A percentile compares a stretch with the other conserved stretches of the same genome.
phyloP scores from a whole-genome alignment of 2,329 filamentous ascomycete genomes.

The Pestalotiopsis sp. region DNA sequence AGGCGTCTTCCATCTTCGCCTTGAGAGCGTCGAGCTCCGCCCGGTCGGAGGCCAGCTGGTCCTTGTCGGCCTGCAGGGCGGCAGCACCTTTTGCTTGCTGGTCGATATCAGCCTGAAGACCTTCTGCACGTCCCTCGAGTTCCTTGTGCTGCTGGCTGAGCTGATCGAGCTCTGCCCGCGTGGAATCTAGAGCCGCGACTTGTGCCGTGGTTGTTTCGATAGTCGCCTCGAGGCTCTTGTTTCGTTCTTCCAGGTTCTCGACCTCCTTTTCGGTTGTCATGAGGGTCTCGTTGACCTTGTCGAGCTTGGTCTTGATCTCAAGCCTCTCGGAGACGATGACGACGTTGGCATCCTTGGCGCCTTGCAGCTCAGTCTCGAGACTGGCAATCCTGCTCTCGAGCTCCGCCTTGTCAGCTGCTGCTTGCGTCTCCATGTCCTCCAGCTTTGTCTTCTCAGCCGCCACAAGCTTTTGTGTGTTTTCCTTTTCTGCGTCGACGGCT shows the following conservation, averaged over 20 bases:
- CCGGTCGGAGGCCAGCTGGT: constrained; percentile 18
- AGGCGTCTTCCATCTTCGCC: constrained; percentile 26
- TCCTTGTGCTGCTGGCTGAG: constrained; percentile 27
- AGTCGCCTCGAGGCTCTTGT: constrained; percentile 25
- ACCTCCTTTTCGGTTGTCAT: constrained; percentile 14
- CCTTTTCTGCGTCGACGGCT: constrained; percentile 16
- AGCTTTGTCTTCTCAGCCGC: constrained; percentile 18
- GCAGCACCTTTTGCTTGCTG: constrained; percentile 17
- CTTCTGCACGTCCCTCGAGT: constrained; percentile 26
- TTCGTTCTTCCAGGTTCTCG: constrained; percentile 21
- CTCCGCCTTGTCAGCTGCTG: constrained; percentile 23
- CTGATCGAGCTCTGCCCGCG: constrained; percentile 26
- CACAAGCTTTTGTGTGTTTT: constrained; percentile 5
- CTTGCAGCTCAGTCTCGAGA: constrained; percentile 13
- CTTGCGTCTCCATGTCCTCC: constrained; percentile 15
- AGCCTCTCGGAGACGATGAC: constrained; percentile 10
- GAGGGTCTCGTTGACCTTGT: neutral
- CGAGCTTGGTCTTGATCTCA: constrained; percentile 6
- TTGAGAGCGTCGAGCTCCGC: constrained; percentile 18
- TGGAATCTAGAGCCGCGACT: constrained; percentile 24
- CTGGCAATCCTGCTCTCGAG: constrained; percentile 3
- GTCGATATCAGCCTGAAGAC: constrained; percentile 28
- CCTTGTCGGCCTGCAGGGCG: constrained; percentile 14
- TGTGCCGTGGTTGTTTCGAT: constrained; percentile 19
- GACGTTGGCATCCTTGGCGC: constrained; percentile 13